These are phyloP conservation scores for Ophiobolus disseminans DNA, from an alignment of 2,329 filamentous ascomycete genomes.

Conservation along the genomic window DNA sequence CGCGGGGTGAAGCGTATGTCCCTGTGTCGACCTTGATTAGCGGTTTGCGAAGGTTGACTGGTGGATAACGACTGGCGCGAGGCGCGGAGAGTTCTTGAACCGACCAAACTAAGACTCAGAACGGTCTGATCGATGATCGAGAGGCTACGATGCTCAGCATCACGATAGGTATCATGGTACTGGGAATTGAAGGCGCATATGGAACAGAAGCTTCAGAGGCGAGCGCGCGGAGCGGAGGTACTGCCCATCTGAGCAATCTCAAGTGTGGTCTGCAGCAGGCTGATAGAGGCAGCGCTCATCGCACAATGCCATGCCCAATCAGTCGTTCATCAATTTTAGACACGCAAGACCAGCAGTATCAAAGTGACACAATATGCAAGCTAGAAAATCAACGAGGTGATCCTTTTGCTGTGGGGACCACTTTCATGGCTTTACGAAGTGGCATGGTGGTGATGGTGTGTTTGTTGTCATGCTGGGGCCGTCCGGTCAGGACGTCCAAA, in stretches of 20 bases:
- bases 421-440: constrained; percentile 1
- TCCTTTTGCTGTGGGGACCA: neutral
- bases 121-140: too few relatives aligned
- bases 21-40: neutral
- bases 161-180: constrained; percentile 15
- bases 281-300: too few relatives aligned
- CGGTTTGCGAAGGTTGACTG: neutral
- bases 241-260: constrained; percentile 10
- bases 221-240: neutral
- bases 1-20: constrained; percentile 2
- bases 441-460: neutral
- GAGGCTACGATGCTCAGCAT: constrained; percentile 9
- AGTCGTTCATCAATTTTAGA: neutral
- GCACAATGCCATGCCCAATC: too few relatives aligned
- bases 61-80: neutral
- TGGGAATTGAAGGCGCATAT: constrained; percentile 11
- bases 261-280: constrained; percentile 2
- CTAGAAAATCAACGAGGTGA: neutral
- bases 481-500: constrained; percentile 26
- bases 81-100: constrained; percentile 15
- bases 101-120: constrained; percentile 7
- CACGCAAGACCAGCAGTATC: neutral
- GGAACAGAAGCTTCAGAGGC: neutral
- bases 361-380: neutral
- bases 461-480: constrained; percentile 15